These are phyloP conservation scores for Sonneratia alba DNA, from an alignment of 345 rosid species.

Conservation along the genomic window DNA sequence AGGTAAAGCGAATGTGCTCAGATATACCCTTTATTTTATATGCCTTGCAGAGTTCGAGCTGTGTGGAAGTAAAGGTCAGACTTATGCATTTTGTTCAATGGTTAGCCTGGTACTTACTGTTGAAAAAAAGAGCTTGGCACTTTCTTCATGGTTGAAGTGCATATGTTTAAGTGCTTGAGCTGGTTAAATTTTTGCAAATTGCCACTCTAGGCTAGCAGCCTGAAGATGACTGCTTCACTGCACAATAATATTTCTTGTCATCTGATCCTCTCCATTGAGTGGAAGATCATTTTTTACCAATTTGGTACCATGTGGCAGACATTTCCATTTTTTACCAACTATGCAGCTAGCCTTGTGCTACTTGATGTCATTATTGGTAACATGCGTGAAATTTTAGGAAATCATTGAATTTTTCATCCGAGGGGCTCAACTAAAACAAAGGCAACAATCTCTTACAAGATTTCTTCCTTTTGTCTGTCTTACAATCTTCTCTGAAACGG, in stretches of 20 bases:
- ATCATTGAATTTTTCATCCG: not conserved
- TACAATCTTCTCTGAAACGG: not conserved
- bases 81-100: slow-evolving; percentile 11
- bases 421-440: not conserved
- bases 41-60: slow-evolving; percentile 57
- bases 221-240: slow-evolving; percentile 8
- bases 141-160: not conserved
- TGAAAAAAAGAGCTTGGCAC: not conserved
- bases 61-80: slow-evolving; percentile 76
- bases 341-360: not conserved
- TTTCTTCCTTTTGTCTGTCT: not conserved
- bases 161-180: not conserved
- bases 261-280: not conserved
- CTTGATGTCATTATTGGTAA: not conserved
- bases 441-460: not conserved
- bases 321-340: not conserved
- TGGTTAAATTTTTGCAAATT: not conserved
- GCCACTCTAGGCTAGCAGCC: not conserved
- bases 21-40: slow-evolving; percentile 64
- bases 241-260: not conserved
- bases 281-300: not conserved
- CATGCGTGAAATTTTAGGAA: not conserved
- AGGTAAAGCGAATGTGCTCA: slow-evolving; percentile 80
- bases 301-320: not conserved
- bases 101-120: not conserved